phyloP scores from a whole-genome alignment of 805 yeast species.

The Metschnikowia koreensis region DNA sequence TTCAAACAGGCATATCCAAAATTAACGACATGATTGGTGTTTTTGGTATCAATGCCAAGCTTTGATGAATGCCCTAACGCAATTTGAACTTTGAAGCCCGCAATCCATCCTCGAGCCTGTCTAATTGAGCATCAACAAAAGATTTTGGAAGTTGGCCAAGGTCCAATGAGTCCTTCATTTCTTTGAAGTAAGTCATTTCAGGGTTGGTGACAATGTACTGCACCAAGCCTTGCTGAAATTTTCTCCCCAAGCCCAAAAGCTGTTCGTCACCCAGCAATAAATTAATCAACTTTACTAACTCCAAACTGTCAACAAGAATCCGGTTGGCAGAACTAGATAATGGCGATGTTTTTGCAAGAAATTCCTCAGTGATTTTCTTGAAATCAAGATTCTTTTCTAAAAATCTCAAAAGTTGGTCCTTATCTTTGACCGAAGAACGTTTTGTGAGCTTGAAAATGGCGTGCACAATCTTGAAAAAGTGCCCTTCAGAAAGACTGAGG shows the following conservation, averaged over 20 bases:
- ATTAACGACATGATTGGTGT: slow-evolving; percentile 25
- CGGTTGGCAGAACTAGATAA: slow-evolving; percentile 13
- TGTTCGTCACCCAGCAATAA: slow-evolving; percentile 8
- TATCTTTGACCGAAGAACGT: slow-evolving; percentile 21
- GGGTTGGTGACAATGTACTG: slow-evolving; percentile 10
- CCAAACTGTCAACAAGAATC: slow-evolving; percentile 13
- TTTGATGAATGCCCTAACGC: slow-evolving; percentile 3
- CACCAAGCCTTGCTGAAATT: slow-evolving; percentile 12
- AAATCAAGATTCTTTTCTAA: slow-evolving; percentile 32
- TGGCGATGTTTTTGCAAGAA: slow-evolving; percentile 19
- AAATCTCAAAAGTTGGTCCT: slow-evolving; percentile 26
- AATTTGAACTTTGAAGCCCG: slow-evolving; percentile 14
- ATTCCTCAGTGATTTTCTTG: slow-evolving; percentile 21
- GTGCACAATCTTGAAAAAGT: slow-evolving; percentile 27
- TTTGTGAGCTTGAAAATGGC: slow-evolving; percentile 29
- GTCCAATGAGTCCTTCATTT: slow-evolving; percentile 1
- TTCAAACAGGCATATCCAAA: slow-evolving; percentile 31
- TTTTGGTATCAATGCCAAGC: slow-evolving; percentile 19
- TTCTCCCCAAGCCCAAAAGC: slow-evolving; percentile 7
- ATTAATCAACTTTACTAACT: slow-evolving; percentile 16
- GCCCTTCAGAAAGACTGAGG: slow-evolving; percentile 25
- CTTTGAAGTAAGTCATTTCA: slow-evolving; percentile 12
- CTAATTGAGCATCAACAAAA: slow-evolving; percentile 10
- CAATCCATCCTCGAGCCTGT: slow-evolving; percentile 13
- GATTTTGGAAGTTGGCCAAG: neutral